Conservation (phyloP, 2,329 filamentous ascomycete genomes). For the Lachnellula willkommii region DNA sequence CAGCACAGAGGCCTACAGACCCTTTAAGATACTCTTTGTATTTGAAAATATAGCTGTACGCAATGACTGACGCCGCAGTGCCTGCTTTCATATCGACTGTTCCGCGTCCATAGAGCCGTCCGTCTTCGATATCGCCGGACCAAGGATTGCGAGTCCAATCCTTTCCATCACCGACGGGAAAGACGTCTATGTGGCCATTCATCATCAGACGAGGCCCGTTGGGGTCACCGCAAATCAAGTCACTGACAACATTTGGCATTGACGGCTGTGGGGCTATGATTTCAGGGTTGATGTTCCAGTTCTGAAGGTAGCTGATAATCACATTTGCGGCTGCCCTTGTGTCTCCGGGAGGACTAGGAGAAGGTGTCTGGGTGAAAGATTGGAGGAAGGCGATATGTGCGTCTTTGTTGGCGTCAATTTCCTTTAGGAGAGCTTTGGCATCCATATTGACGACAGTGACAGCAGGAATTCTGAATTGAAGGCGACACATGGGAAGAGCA, state of each 20-base stretch:
- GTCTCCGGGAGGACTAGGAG: constrained; percentile 36
- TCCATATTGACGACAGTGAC: not conserved
- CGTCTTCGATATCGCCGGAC: constrained; percentile 33
- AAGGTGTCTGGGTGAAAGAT: constrained; percentile 32
- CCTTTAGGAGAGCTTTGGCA: constrained; percentile 19
- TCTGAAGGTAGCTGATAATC: constrained; percentile 28
- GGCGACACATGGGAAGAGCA: not conserved
- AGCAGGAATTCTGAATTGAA: not conserved
- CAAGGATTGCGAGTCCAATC: constrained; percentile 36
- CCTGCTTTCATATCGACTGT: constrained; percentile 42
- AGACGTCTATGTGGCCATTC: constrained; percentile 41
- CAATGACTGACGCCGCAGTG: constrained; percentile 36
- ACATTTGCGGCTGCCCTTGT: constrained; percentile 33
- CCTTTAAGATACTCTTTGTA: constrained; percentile 21
- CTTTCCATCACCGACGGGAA: constrained; percentile 32
- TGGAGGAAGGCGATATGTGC: constrained; percentile 31
- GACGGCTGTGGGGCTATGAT: constrained; percentile 30
- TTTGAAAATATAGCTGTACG: constrained; percentile 32
- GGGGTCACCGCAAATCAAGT: constrained; percentile 22
- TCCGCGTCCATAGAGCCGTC: constrained; percentile 35
- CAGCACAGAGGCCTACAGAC: constrained; percentile 30
- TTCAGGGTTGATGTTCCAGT: constrained; percentile 20
- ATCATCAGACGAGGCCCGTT: constrained; percentile 33
- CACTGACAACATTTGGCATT: constrained; percentile 34
- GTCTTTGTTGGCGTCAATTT: constrained; percentile 24